Evolutionary conservation across 2,329 filamentous ascomycete species (phyloP).

Genomic region (Botrytis byssoidea): DNA sequence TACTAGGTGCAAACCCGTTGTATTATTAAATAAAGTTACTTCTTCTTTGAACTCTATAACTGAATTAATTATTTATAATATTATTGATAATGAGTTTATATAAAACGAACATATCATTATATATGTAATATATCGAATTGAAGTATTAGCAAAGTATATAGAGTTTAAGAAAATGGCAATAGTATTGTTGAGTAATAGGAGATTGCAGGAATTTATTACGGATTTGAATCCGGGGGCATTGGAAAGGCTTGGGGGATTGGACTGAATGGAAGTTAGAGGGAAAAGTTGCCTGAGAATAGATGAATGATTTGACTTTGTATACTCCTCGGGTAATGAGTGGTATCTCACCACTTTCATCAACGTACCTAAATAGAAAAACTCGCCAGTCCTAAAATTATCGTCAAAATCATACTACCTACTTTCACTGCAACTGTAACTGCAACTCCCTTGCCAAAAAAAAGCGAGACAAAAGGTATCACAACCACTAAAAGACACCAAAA

Average conservation of each 20-base stretch:
- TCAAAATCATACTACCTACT: background rate
- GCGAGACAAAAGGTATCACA: background rate
- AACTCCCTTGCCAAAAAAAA: background rate
- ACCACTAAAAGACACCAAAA: background rate
- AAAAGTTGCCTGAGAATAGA: background rate
- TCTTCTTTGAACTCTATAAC: constrained; percentile 1
- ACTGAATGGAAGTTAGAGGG: background rate
- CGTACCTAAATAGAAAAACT: background rate
- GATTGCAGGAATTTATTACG: constrained; percentile 10
- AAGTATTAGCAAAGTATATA: background rate
- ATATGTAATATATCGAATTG: constrained; percentile 6
- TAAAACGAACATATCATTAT: background rate
- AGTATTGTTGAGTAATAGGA: background rate
- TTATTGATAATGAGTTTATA: constrained; percentile 1
- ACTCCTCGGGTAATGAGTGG: background rate
- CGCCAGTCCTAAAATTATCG: background rate
- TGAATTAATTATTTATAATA: background rate
- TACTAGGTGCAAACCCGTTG: background rate
- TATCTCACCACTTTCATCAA: background rate
- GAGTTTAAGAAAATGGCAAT: background rate
- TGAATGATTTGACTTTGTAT: background rate
- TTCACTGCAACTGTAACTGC: background rate
- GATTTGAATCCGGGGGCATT: background rate
- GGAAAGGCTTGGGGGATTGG: constrained; percentile 7
- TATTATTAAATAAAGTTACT: constrained; percentile 11